Evolutionary conservation across 2,329 filamentous ascomycete genomes (phyloP), one percentile per base, ranked within the genome.

Genomic region (Trichoderma atrobrunneum): DNA sequence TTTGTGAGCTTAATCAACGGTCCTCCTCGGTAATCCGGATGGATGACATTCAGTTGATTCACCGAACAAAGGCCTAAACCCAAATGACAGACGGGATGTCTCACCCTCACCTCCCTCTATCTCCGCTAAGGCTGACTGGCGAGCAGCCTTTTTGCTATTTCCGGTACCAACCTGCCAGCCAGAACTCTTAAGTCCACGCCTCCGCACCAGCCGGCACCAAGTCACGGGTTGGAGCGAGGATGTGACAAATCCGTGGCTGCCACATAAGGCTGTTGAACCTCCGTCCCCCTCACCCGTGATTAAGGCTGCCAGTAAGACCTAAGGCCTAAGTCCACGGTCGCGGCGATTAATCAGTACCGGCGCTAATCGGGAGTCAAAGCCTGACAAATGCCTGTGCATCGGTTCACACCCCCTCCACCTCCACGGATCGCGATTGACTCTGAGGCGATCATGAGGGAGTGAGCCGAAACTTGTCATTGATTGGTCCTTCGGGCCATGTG

Each of bases 181-280:
- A n/a, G 56, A n/a, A 28, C 18, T 57, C 16, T 61, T 11, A 51
- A 60, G 18, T 26, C 66, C 56, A 69, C 56, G 21, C 18, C 57
- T 62, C 66, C 66, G 66, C 66, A 61, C 18, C 28, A 70, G 28
- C 66, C 66, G 66, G 39, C 57, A 30, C 66, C 66, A 36, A 70
- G 66, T 69, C 57, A 69, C 66, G 30, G 18, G 56, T 61, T 34
- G 32, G 48, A 51, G 36, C 5, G 66, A 70, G 11, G 30, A 54
- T 61, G 39, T 62, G 66, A 32, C 57, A 54, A 51, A 51, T 54
- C 30, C 39, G 39, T 30, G 39, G 39, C 36, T 34, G 39, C 43
- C 66, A 70, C 66, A 70, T 70, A 32, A 39, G 64, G 51, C 51
- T 67, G 51, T 32, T 7, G 43, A 62, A 43, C 30, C 28, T 70